Base-by-base conservation (phyloP, 2,329 filamentous ascomycete genomes). In the Ophiostoma fasciatum region DNA sequence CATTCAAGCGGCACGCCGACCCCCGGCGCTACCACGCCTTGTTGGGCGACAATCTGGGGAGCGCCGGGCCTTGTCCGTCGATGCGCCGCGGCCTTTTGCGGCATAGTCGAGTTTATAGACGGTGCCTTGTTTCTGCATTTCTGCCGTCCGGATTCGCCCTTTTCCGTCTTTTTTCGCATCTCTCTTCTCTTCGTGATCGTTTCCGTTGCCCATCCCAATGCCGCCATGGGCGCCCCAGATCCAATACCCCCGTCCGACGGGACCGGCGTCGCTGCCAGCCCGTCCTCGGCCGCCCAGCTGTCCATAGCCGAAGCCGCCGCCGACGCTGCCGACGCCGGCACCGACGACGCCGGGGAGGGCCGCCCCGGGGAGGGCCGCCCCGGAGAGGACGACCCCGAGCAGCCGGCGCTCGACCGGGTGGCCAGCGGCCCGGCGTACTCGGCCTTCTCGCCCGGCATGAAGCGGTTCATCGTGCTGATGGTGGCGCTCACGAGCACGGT, bases 391-490 rank as follows among this genome's bases (percentile, higher is more conserved):
- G 53, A 58, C 38, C 47, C 53, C 26, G 57, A 57, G 40, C 45
- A 46, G 3, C n/a, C n/a, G n/a, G n/a, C n/a, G n/a, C 48, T 62
- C 5, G 51, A 45, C 4, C 56, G 51, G 4, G 52, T 56, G 19
- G 49, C 51, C 7, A 60, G 51, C 35, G 59, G 59, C 1, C 60
- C 59, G 5, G 50, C 50, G 4, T 64, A 64, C 47, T 59, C 47
- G 38, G 51, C 54, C 31, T 63, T 63, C 46, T 55, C 58, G 5
- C 47, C 42, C 12, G 28, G 46, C 11, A 63, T 59, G 45, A 72
- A 63, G 48, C 51, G 57, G 44, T 72, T 65, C 58, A 64, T 75
- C 40, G 57, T 66, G 23, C 46, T 53, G 33, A 65, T 75, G 62
- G 64, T 68, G 37, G 61, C 62, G 23, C 48, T 64, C 30, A 62